phyloP scores from a whole-genome alignment of 2,329 filamentous ascomycete genomes.

The Fusarium haematococcum region DNA sequence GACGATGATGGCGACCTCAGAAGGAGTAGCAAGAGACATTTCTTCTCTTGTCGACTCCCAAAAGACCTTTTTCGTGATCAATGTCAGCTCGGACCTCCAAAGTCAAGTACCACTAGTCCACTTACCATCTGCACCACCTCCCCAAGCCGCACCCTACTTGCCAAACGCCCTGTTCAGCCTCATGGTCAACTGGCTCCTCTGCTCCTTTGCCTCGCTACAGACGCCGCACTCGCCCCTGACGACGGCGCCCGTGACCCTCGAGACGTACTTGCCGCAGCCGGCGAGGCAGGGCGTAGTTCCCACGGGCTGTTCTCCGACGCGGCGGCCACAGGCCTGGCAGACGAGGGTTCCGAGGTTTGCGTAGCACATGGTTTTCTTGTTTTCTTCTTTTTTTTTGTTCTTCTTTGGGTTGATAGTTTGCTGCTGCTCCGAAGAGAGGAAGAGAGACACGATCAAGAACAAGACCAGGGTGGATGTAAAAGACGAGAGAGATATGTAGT shows the following conservation, averaged over 20 bases:
- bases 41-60: not conserved
- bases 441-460: conserved; percentile 13
- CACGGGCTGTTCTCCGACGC: conserved; percentile 39
- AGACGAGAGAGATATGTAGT: conserved; percentile 17
- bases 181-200: conserved; percentile 33
- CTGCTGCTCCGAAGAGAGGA: not conserved
- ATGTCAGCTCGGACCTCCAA: not conserved
- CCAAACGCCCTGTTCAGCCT: conserved; percentile 41
- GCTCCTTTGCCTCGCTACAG: conserved; percentile 37
- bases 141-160: conserved; percentile 23
- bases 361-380: conserved; percentile 36
- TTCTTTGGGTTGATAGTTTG: not conserved
- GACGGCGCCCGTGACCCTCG: conserved; percentile 38
- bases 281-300: conserved; percentile 40
- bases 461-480: not conserved
- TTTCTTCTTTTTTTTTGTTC: not conserved
- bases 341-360: conserved; percentile 39
- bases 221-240: conserved; percentile 43
- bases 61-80: not conserved
- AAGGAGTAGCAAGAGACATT: not conserved
- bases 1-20: conserved; percentile 5
- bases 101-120: conserved; percentile 6
- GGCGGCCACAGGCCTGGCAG: conserved; percentile 39
- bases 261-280: conserved; percentile 45
- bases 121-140: conserved; percentile 9